Conservation (phyloP, 257 asterid species). For the Euphrasia confusa region DNA sequence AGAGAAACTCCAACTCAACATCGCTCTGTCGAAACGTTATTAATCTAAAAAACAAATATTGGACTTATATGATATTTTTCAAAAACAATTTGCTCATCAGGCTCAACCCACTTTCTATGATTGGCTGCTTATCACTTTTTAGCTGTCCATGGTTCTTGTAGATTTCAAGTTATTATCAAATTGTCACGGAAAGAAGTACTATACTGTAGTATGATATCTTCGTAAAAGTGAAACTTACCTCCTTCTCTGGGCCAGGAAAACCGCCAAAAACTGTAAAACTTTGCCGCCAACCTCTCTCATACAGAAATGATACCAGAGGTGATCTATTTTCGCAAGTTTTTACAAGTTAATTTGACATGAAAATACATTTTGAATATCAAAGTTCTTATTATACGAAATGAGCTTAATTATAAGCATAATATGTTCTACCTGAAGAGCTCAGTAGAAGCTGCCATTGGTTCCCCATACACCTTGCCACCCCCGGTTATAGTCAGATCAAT, state of each 20-base stretch:
- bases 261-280: conserved; percentile 66
- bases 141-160: neutral
- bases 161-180: conserved; percentile 5
- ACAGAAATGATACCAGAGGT: conserved; percentile 71
- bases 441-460: conserved; percentile 60
- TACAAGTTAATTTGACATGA: conserved; percentile 12
- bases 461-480: conserved; percentile 62
- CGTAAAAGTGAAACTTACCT: conserved; percentile 39
- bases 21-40: too few species aligned
- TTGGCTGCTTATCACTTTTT: neutral
- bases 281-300: conserved; percentile 95
- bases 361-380: conserved; percentile 10
- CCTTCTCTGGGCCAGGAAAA: conserved; percentile 90
- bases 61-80: neutral
- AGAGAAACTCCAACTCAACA: too few species aligned
- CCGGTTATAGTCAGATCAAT: conserved; percentile 61
- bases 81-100: too few species aligned
- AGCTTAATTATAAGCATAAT: neutral
- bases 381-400: conserved; percentile 1
- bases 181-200: conserved; percentile 2
- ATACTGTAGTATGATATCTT: neutral
- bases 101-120: too few species aligned
- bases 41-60: too few species aligned
- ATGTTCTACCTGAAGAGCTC: conserved; percentile 62
- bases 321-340: conserved; percentile 33